Evolutionary conservation across 805 yeast species (phyloP).

Genomic region (Cyberlindnera mrakii): DNA sequence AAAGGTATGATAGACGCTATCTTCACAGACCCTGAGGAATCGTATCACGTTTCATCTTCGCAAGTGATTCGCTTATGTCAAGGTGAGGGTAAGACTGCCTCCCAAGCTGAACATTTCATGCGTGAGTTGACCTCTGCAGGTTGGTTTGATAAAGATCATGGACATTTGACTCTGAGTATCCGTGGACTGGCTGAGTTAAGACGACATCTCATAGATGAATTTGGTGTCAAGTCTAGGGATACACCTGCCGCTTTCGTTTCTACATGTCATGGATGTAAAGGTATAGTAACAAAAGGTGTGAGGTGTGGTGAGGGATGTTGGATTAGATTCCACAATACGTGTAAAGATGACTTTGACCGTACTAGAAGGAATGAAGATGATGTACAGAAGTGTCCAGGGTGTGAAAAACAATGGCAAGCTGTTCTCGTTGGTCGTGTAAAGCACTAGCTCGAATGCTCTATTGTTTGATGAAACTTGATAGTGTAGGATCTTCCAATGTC

Average conservation of each 20-base stretch:
- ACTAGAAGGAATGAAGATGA: conserved; percentile 19
- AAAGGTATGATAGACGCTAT: conserved; percentile 36
- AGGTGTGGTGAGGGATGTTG: conserved; percentile 25
- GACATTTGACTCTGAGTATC: conserved; percentile 32
- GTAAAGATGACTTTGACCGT: conserved; percentile 36
- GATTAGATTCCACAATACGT: conserved; percentile 41
- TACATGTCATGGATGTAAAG: conserved; percentile 45
- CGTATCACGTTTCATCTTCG: conserved; percentile 30
- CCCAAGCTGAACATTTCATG: conserved; percentile 37
- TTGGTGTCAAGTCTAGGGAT: conserved; percentile 27
- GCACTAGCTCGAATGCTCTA: too few relatives aligned
- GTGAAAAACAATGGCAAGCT: conserved; percentile 3
- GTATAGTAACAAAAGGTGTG: conserved; percentile 47
- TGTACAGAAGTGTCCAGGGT: not conserved
- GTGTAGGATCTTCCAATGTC: conserved; percentile 32
- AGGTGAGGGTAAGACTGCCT: conserved; percentile 25
- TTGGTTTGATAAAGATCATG: conserved; percentile 40
- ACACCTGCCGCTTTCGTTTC: conserved; percentile 29
- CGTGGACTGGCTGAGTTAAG: conserved; percentile 43
- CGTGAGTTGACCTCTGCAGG: conserved; percentile 39
- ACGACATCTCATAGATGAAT: conserved; percentile 36
- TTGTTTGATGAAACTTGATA: not conserved
- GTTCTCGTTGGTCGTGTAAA: conserved; percentile 9
- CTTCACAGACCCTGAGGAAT: conserved; percentile 19
- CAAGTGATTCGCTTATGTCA: conserved; percentile 12